These are phyloP conservation scores for Xylogone sp. DNA, from an alignment of 2,329 filamentous ascomycete genomes.

Conservation along the genomic window DNA sequence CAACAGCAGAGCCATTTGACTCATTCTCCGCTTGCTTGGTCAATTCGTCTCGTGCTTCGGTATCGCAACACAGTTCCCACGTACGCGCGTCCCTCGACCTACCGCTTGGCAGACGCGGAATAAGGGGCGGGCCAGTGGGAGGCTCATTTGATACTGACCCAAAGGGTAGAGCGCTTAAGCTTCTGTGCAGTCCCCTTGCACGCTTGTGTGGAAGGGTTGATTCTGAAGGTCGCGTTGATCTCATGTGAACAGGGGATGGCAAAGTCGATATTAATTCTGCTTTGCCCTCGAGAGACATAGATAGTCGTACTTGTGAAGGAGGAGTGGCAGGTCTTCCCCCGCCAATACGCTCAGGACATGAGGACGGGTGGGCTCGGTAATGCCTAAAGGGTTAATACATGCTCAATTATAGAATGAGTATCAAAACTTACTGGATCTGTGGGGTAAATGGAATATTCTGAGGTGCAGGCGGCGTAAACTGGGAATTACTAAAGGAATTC, in stretches of 20 bases:
- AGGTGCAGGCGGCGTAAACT: constrained; percentile 44
- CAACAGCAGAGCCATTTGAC: constrained; percentile 72
- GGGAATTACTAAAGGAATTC: constrained; percentile 46
- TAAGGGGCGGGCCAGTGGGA: constrained; percentile 21
- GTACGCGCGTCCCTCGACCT: constrained; percentile 83
- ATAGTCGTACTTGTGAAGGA: constrained; percentile 59
- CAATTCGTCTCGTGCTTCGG: constrained; percentile 72
- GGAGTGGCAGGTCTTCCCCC: constrained; percentile 12
- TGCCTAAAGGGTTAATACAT: no score
- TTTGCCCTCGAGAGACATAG: constrained; percentile 83
- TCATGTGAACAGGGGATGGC: constrained; percentile 59
- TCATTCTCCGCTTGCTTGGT: constrained; percentile 80
- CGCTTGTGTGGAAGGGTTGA: constrained; percentile 38
- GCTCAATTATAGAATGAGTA: constrained; percentile 1
- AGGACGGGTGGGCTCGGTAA: constrained; percentile 19
- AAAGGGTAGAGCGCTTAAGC: constrained; percentile 62
- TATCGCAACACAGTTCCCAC: constrained; percentile 89
- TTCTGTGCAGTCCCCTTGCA: constrained; percentile 58
- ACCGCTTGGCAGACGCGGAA: constrained; percentile 58
- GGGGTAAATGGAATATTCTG: constrained; percentile 24
- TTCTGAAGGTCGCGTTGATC: constrained; percentile 44
- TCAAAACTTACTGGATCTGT: constrained; percentile 39
- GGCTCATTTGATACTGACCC: constrained; percentile 52
- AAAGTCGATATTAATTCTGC: constrained; percentile 75
- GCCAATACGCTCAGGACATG: constrained; percentile 24